Evolutionary conservation across 192 early-diverging fungal genomes (phyloP).

Genomic region (Geosiphon pyriformis): DNA sequence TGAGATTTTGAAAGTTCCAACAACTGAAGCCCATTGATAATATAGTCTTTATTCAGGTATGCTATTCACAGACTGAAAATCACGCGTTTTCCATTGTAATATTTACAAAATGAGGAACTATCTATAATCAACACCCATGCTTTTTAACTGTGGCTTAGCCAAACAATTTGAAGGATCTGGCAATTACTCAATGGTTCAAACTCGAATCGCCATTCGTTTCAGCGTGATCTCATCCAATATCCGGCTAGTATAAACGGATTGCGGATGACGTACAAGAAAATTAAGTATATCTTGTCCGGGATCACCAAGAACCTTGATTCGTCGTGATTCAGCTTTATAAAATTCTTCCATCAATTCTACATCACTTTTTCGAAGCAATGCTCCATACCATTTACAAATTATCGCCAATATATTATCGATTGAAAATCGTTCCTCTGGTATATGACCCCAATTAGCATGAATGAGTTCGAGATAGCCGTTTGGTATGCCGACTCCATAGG

Average conservation of each 20-base stretch:
- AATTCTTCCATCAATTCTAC: neutral
- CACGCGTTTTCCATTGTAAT: too few relatives aligned
- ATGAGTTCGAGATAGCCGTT: neutral
- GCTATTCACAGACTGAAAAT: too few relatives aligned
- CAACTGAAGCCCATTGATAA: too few relatives aligned
- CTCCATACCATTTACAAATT: neutral
- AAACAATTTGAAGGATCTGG: too few relatives aligned
- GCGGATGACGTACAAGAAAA: neutral
- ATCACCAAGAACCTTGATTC: neutral
- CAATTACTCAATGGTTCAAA: too few relatives aligned
- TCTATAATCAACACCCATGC: too few relatives aligned
- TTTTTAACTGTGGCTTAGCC: too few relatives aligned
- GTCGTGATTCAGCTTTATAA: neutral
- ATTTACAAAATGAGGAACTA: too few relatives aligned
- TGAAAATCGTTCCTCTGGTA: neutral
- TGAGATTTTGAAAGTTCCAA: too few relatives aligned
- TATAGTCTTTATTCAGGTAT: too few relatives aligned
- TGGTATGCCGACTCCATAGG: neutral
- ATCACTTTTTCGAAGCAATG: neutral
- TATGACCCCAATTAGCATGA: neutral
- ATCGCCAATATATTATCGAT: neutral
- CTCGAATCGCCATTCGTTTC: too few relatives aligned
- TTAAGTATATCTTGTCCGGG: neutral
- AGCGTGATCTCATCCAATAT: neutral
- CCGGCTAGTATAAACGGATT: neutral